Evolutionary conservation across 441 rosid genomes (phyloP), one percentile per base, ranked within the genome.

Genomic region (Corymbia calophylla): DNA sequence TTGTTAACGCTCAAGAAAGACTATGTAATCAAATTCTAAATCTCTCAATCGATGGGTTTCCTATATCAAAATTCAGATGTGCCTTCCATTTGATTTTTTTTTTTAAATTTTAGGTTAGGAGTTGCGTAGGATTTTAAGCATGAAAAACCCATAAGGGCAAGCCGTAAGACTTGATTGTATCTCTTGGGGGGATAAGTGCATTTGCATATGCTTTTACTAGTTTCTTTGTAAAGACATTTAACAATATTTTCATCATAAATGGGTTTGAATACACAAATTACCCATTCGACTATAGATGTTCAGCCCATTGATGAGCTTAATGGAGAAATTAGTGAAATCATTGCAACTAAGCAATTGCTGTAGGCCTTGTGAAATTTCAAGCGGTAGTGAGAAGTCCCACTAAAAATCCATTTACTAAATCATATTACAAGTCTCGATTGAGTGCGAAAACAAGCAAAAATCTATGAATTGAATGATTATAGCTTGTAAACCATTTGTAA

Each of bases 61-160:
- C 6, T 68, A 32, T 9, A 9, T 32, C 77, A 32, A 32, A 68
- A 31, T 23, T 68, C 12, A 16, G 0, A 68, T 17, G 12, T 32
- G 13, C 0, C 80, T 68, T 18, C 13, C 21, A 17, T 1, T 9
- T 31, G 39, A 7, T 66, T 31, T 31, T 29, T 27, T 62, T 13
- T 23, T 9, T 9, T 56, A 5, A 1, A 5, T 25, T n/a, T 15
- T 0, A 31, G 5, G 39, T 66, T 1, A 2, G 1, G 19, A n/a
- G 70, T 64, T 2, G 0, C 2, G 6, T 66, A 66, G 5, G 13
- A 8, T 9, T 68, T 68, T 1, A 0, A 2, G 0, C 15, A 11
- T 60, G 7, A 6, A 14, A 66, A 66, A 66, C 10, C 11, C 32
- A 66, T 66, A 66, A 66, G 11, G 21, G 0, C 19, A 17, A 66